Evolutionary conservation across 495 filamentous ascomycete genomes (phyloP), one percentile per base, ranked within the genome.

Genomic region (Aspergillus taichungensis): DNA sequence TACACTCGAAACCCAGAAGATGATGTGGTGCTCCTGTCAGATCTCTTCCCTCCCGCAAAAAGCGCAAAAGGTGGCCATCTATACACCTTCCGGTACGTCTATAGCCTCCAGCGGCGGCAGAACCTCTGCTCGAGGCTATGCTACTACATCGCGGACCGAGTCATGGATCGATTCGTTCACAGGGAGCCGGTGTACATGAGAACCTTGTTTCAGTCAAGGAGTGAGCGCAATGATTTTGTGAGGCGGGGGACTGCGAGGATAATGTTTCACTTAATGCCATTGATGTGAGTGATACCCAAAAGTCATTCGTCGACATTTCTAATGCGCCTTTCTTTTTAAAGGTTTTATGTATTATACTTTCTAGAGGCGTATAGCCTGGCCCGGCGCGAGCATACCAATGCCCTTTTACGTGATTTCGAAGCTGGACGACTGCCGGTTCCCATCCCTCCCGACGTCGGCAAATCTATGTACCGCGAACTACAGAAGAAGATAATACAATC

Each of bases 1-100:
- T 69, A 71, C 55, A 68, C 69, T n/a, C 58, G 66, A 28, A 65
- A 63, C 34, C 67, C 69, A 3, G 61, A 63, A 43, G 69, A 72
- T 45, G 69, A 72, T 56, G 67, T 66, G 10, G 62, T 72, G 10
- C 62, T 72, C 30, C 53, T 72, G 27, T 72, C 69, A 36, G 69
- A 72, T 51, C 52, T 72, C 11, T 72, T 72, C 40, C 67, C 62
- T 7, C 69, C 69, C 0, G 52, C 61, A 5, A 68, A 66, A 32
- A 72, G 69, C 40, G 69, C 66, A 12, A 63, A 62, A 30, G 69
- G 69, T 6, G 69, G 69, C 9, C 59, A 68, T 45, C 53, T 72
- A 11, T 72, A 72, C 43, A 72, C 67, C 1, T 72, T 67, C 38
- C 56, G 61, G 50, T 72, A 72, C 52, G 40, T 71, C 14, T 48